A percentile compares a stretch with the other conserved stretches of the same genome.
Conservation (phyloP, 257 asterid species). For the Cynanchum wilfordii region DNA sequence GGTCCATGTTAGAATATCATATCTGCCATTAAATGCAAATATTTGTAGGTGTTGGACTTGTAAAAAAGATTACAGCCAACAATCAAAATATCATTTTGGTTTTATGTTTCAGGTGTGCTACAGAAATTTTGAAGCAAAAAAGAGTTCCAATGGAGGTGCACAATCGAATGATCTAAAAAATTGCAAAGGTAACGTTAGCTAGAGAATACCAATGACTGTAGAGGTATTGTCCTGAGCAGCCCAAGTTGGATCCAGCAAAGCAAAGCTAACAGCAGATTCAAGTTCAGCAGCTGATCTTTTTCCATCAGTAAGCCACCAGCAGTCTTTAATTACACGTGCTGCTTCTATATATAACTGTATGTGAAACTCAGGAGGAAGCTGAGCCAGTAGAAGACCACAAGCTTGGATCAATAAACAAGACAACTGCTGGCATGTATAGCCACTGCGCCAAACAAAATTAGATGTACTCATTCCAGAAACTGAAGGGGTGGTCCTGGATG, state of each 20-base stretch:
- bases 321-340: slow-evolving; percentile 84
- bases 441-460: slow-evolving; percentile 85
- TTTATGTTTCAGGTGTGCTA: not conserved
- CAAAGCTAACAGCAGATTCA: slow-evolving; percentile 91
- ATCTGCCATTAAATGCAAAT: not conserved
- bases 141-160: not conserved
- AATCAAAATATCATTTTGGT: not conserved
- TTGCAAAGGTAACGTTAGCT: slow-evolving; percentile 5
- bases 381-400: slow-evolving; percentile 93
- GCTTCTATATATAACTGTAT: slow-evolving; percentile 78
- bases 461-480: slow-evolving; percentile 58
- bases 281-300: slow-evolving; percentile 77
- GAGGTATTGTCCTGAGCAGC: slow-evolving; percentile 99
- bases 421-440: slow-evolving; percentile 91
- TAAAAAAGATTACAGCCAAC: not conserved
- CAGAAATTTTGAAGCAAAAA: not conserved
- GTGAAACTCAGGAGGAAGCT: slow-evolving; percentile 93
- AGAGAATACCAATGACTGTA: slow-evolving; percentile 78
- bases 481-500: slow-evolving; percentile 53
- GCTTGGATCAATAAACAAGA: slow-evolving; percentile 96
- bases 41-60: not conserved
- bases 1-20: not conserved
- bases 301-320: slow-evolving; percentile 95
- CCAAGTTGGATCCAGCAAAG: slow-evolving; percentile 93
- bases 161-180: not conserved